Evolutionary conservation across 2,329 filamentous ascomycete species (phyloP).

Genomic region (Verticillium zaregamsianum): DNA sequence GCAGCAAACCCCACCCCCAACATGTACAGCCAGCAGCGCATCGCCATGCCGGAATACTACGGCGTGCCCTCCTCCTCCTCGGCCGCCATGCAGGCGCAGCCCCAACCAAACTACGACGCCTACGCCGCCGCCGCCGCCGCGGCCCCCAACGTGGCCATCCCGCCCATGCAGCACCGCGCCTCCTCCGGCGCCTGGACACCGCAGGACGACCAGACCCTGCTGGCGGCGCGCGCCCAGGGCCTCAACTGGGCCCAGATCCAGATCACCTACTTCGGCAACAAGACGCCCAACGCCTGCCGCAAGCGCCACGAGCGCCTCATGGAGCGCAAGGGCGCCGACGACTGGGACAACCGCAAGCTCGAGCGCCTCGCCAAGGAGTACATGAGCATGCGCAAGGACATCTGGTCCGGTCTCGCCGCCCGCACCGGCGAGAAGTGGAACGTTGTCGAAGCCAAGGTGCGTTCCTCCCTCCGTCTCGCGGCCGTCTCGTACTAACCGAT

Average conservation of each 20-base stretch:
- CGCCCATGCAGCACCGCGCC: constrained; percentile 43
- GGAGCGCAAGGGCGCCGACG: constrained; percentile 68
- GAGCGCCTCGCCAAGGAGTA: constrained; percentile 74
- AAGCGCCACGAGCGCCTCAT: constrained; percentile 84
- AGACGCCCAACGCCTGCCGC: constrained; percentile 79
- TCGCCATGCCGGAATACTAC: constrained; percentile 37
- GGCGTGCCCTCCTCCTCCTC: constrained; percentile 27
- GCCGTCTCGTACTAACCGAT: constrained; percentile 8
- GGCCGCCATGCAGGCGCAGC: constrained; percentile 28
- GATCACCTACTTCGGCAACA: constrained; percentile 68
- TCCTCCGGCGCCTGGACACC: constrained; percentile 68
- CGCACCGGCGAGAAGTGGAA: constrained; percentile 80
- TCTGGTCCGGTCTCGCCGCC: constrained; percentile 74
- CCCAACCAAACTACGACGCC: constrained; percentile 29
- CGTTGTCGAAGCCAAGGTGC: constrained; percentile 59
- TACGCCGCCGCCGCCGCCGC: constrained; percentile 31
- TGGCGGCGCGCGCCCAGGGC: constrained; percentile 67
- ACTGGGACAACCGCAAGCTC: constrained; percentile 74
- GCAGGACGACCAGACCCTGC: constrained; percentile 69
- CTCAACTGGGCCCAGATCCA: constrained; percentile 84
- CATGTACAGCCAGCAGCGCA: constrained; percentile 37
- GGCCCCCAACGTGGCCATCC: constrained; percentile 25
- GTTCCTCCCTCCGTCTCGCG: constrained; percentile 9
- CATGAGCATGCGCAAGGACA: constrained; percentile 73
- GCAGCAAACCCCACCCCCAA: constrained; percentile 29